Conservation (phyloP, 192 early-diverging fungal genomes). For the Phlyctochytrium planicorne region DNA sequence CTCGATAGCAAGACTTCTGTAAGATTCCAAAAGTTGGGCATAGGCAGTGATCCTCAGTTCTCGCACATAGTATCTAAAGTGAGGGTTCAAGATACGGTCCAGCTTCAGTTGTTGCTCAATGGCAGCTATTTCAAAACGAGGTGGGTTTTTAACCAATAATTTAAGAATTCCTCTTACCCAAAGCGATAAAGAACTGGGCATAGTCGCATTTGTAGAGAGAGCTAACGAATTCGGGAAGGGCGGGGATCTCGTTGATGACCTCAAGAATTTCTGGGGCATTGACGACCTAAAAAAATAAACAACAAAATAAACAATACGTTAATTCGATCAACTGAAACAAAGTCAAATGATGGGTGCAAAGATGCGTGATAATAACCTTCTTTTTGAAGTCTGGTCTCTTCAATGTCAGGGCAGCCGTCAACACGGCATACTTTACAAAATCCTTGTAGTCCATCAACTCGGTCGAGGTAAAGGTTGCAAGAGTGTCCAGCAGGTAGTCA, state of each 20-base stretch:
- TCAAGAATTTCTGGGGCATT: constrained; percentile 97
- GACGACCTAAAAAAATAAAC: constrained; percentile 76
- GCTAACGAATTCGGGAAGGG: constrained; percentile 77
- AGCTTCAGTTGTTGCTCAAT: constrained; percentile 77
- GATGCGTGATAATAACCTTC: constrained; percentile 58
- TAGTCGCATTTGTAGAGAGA: constrained; percentile 93
- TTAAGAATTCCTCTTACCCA: constrained; percentile 54
- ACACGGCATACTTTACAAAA: constrained; percentile 92
- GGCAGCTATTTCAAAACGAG: constrained; percentile 49
- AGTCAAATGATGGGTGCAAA: neutral
- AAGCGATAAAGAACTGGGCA: constrained; percentile 85
- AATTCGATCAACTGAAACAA: neutral
- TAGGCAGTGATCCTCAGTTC: constrained; percentile 99
- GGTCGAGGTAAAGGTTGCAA: constrained; percentile 93
- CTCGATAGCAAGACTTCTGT: constrained; percentile 88
- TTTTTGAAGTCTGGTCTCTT: constrained; percentile 92
- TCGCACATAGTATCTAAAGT: constrained; percentile 91
- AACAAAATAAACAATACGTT: neutral
- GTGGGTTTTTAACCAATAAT: neutral
- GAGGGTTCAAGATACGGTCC: constrained; percentile 77
- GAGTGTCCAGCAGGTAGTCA: constrained; percentile 86
- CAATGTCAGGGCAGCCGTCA: constrained; percentile 85
- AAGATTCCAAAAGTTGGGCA: constrained; percentile 93
- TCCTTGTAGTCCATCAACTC: constrained; percentile 98
- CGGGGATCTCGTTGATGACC: constrained; percentile 85